Conservation (phyloP, 371 early-diverging fungal genomes). For the Circinella minor region DNA sequence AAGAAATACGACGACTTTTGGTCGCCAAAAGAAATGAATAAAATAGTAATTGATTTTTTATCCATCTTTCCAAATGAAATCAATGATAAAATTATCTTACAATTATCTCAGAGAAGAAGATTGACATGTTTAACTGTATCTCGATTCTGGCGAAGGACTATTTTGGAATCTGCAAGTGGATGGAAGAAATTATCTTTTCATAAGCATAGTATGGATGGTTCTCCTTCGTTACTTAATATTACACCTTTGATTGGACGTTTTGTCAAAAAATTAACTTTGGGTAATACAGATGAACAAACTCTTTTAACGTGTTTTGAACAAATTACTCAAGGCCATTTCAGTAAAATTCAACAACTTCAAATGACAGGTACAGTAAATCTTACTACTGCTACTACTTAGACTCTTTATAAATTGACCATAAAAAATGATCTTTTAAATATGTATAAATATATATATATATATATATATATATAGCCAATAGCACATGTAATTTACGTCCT, state of each 20-base stretch:
- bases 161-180: background rate
- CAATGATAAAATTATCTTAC: background rate
- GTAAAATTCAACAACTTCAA: background rate
- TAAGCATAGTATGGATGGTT: background rate
- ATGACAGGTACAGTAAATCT: background rate
- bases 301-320: background rate
- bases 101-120: background rate
- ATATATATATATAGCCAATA: too few relatives aligned
- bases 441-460: too few relatives aligned
- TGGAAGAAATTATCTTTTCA: background rate
- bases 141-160: background rate
- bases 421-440: too few relatives aligned
- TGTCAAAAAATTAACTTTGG: background rate
- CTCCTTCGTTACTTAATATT: background rate
- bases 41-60: background rate
- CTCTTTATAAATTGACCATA: too few relatives aligned
- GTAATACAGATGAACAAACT: background rate
- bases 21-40: background rate
- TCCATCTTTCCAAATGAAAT: background rate
- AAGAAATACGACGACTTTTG: background rate
- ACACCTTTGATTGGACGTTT: background rate
- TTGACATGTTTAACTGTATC: background rate
- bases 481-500: too few relatives aligned
- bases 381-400: too few relatives aligned
- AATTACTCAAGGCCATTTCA: background rate